A percentile compares a stretch with the other conserved stretches of the same genome.
Conservation (phyloP, 305 asterid genomes). For the Fraxinus platypoda region DNA sequence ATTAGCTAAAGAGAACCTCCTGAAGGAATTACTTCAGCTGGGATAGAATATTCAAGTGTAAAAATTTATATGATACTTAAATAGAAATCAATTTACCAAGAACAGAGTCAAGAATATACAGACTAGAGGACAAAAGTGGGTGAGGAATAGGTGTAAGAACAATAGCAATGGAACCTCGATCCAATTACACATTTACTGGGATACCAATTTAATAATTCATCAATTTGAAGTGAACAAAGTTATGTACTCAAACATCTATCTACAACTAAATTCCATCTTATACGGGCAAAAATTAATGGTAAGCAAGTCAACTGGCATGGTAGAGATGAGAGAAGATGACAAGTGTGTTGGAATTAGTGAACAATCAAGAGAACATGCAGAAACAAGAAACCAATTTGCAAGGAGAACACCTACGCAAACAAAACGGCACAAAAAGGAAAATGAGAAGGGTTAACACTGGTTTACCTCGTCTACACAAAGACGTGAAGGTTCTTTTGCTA, state of each 20-base stretch:
- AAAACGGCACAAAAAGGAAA: constrained; percentile 5
- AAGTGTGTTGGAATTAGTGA: not conserved
- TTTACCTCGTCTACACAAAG: constrained; percentile 98
- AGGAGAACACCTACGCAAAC: not conserved
- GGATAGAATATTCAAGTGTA: not conserved
- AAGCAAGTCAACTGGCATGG: not conserved
- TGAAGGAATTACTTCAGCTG: not conserved
- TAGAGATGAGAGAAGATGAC: not conserved
- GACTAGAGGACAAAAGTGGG: not conserved
- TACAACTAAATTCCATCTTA: not conserved
- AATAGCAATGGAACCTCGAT: not conserved
- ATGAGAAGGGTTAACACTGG: not conserved
- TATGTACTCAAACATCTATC: not conserved
- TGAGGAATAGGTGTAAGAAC: not conserved
- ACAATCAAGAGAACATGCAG: not conserved
- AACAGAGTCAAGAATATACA: not conserved
- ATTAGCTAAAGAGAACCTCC: not conserved
- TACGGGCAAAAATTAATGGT: not conserved
- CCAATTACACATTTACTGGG: not conserved
- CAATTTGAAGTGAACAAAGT: not conserved
- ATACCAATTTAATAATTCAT: not conserved
- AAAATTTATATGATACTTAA: not conserved
- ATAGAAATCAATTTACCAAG: not conserved
- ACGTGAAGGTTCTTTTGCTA: constrained; percentile 98
- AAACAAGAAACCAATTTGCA: constrained; percentile 1